Evolutionary conservation across 2,329 filamentous ascomycete genomes (phyloP), one percentile per base, ranked within the genome.

Genomic region (Canariomyces notabilis): DNA sequence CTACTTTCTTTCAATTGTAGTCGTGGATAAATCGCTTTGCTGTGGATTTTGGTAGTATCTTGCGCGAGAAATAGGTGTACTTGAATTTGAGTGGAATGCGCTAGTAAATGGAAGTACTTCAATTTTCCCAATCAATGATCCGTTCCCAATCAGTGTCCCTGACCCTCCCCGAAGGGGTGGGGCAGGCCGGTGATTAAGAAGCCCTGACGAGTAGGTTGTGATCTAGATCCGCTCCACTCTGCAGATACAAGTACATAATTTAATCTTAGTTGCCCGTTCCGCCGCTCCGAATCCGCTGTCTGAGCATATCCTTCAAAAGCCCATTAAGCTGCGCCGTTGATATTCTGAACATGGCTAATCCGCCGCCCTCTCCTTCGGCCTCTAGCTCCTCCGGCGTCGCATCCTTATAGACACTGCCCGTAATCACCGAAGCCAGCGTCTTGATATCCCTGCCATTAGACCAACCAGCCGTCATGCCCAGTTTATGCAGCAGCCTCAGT

Each of bases 401-500:
- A 26, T 48, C 37, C 33, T 23, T 21, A 37, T 48, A 48, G 16
- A 48, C 45, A 19, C 33, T 35, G n/a, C 47, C 47, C 23, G 37
- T 42, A 20, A 49, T 37, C 12, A 23, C 21, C 18, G 21, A 42
- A 22, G 52, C 49, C 20, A 54, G 22, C 14, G 46, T 52, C 46
- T 52, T 44, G 5, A 54, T 35, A 26, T 54, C 49, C 2, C 52
- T 22, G 18, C 41, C 52, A 31, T 54, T 54, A 7, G 52, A 37
- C 51, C 51, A 54, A 8, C 44, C 43, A 12, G 29, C 15, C 22
- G 49, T 51, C 37, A 23, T 32, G 20, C 42, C 31, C 19, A 54
- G 34, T 44, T 48, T 44, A 14, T 41, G 19, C 37, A 54, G 42
- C 21, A 46, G 22, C 21, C 41, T 38, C 23, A 52, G 22, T 15